Evolutionary conservation across 2,329 filamentous ascomycete species (phyloP).

Genomic region (Colletotrichum truncatum): DNA sequence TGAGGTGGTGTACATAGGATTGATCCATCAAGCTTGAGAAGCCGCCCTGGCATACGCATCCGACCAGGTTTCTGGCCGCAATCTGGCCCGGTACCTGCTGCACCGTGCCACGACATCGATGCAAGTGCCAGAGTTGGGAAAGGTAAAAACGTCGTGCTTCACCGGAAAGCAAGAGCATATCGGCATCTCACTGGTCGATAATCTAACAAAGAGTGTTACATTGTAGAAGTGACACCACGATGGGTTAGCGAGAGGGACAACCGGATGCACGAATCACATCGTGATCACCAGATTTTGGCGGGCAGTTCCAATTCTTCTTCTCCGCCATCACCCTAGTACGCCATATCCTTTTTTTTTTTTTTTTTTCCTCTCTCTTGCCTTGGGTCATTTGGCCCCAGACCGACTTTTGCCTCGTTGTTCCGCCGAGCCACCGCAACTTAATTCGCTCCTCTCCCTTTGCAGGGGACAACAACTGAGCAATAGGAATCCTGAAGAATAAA

Average conservation of each 20-base stretch:
- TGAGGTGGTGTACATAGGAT: background rate
- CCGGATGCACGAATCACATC: constrained; percentile 29
- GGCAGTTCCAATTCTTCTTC: constrained; percentile 1
- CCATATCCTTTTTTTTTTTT: constrained; percentile 1
- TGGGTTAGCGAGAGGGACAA: constrained; percentile 21
- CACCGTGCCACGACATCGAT: constrained; percentile 26
- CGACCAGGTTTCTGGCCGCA: constrained; percentile 1
- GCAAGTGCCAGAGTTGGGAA: constrained; percentile 15
- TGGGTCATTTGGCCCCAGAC: constrained; percentile 6
- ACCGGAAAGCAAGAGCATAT: background rate
- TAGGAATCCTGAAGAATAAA: background rate
- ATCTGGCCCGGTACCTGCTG: constrained; percentile 19
- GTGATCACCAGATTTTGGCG: constrained; percentile 1
- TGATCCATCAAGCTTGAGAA: constrained; percentile 2
- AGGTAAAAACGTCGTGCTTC: constrained; percentile 3
- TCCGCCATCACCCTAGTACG: background rate
- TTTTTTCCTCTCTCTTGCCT: background rate
- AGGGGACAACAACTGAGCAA: background rate
- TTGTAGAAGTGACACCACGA: constrained; percentile 19
- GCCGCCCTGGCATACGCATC: constrained; percentile 2
- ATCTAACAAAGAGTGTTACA: constrained; percentile 24
- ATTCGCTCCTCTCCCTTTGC: background rate
- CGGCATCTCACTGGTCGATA: constrained; percentile 18
- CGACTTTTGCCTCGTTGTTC: constrained; percentile 23
- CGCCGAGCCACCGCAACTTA: constrained; percentile 3